Evolutionary conservation across 352 stramenopile genomes (phyloP), one percentile per base, ranked within the genome.

Genomic region (Phytophthora pini): DNA sequence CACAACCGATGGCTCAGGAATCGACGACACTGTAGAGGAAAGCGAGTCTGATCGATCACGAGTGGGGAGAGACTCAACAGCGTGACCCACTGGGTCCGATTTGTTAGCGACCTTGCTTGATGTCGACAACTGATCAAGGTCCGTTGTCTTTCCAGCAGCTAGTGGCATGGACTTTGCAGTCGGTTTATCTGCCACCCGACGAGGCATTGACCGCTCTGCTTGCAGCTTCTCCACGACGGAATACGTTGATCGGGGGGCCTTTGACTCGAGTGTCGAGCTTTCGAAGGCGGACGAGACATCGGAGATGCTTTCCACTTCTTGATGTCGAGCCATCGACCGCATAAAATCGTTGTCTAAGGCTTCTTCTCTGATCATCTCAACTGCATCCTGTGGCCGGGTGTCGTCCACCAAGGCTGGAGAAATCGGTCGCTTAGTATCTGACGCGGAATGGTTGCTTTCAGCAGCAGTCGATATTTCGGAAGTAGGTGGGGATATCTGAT

Each of bases 21-120:
- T 74, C 15, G 80, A 89, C 5, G 83, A 90, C 9, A 88, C 60
- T 0, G 73, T 87, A 8, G 83, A 92, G 0, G 76, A 81, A 13
- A 74, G 54, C 6, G 83, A 92, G 36, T 90, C 74, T 26, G 63
- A 56, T 5, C 67, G 66, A 45, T 60, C 17, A 22, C 41, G 56
- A 11, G 26, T 64, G 5, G 27, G 22, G 20, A 56, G 2, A 32
- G 52, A 11, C 31, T 61, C 50, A 41, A n/a, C 11, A 39, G 10
- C 20, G 9, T 48, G 49, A 4, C 32, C 11, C n/a, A 20, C 38
- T 13, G 45, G 5, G 4, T 55, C 34, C 1, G 34, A 1, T 6
- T 54, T 67, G 29, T 41, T 44, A 15, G 6, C 22, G 40, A 6
- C 29, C 45, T 51, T 56, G 1, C 20, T 5, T 17, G 40, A 39